Base-by-base conservation (phyloP, 2,329 filamentous ascomycete species). In the Sclerotinia nivalis region DNA sequence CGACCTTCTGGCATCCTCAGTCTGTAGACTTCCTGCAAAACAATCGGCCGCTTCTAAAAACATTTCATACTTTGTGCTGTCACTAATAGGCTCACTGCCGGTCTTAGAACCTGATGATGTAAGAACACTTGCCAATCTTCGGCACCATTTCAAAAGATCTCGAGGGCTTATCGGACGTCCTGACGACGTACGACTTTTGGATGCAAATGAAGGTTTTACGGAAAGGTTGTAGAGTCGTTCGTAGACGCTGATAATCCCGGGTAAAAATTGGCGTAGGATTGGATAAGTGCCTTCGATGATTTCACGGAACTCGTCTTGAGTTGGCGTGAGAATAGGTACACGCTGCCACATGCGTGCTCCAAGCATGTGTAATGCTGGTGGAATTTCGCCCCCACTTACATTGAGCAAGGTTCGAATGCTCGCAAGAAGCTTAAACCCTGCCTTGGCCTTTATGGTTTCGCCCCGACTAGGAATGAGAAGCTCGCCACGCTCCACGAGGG, bases 21-120 rank as follows among this genome's bases (percentile, higher is more conserved):
- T 90, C 13, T 91, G 90, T 59, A 96, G 83, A 77, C 91, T 93
- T 68, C 92, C 92, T 55, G 93, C 89, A 79, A 99, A 98, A 77
- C 94, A 96, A 80, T 99, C 96, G 66, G 96, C 86, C 0, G 93
- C 92, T 78, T 99, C 96, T 82, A 97, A 87, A 76, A 97, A 97
- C 80, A 98, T 97, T 75, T 91, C 89, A 76, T 97, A 91, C 73
- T 88, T 84, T 0, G 87, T 87, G 1, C 86, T 86, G 75, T 95
- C 91, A n/a, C 85, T 88, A 31, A 93, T 87, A 0, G 90, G 84
- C 78, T 96, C 91, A 28, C 87, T 84, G 15, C 89, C 88, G 34
- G 86, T 90, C 73, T 86, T 89, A 31, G 88, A 88, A 1, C 89
- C 87, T 15, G 86, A 83, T 12, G 84, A 80, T 69, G 84, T 77